These are phyloP conservation scores for Pichia nanzhaoensis DNA, from an alignment of 805 yeast genomes.

Conservation along the genomic window DNA sequence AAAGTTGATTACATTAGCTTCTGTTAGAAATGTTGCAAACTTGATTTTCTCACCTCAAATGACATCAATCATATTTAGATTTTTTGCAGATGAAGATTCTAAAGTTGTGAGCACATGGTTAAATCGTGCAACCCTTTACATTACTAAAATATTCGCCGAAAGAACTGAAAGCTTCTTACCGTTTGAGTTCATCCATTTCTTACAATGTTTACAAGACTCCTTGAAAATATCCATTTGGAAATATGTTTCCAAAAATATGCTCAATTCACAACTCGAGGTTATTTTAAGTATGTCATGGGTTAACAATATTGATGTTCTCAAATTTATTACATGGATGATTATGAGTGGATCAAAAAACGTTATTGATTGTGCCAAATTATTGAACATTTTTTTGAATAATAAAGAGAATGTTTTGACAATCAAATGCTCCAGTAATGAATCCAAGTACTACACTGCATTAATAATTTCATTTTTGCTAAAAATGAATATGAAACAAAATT, in stretches of 20 bases:
- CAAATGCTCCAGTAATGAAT: not conserved
- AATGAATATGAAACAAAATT: conserved; percentile 38
- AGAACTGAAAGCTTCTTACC: conserved; percentile 12
- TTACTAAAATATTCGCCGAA: conserved; percentile 62
- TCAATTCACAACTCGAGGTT: conserved; percentile 63
- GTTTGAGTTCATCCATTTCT: conserved; percentile 27
- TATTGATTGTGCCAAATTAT: conserved; percentile 41
- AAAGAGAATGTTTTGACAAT: conserved; percentile 31
- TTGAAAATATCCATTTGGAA: conserved; percentile 31
- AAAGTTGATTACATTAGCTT: conserved; percentile 16
- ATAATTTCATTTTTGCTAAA: conserved; percentile 44
- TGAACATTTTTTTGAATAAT: conserved; percentile 61
- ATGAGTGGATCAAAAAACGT: conserved; percentile 31
- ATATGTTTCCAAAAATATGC: conserved; percentile 36
- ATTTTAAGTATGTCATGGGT: conserved; percentile 46
- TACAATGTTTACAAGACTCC: conserved; percentile 30
- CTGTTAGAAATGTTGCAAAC: conserved; percentile 30
- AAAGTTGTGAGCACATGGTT: conserved; percentile 44
- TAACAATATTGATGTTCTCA: conserved; percentile 33
- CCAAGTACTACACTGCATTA: conserved; percentile 39
- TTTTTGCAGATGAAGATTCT: conserved; percentile 15
- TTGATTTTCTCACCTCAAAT: conserved; percentile 25
- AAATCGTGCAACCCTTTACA: conserved; percentile 48
- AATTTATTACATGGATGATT: conserved; percentile 37
- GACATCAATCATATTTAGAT: conserved; percentile 12